Evolutionary conservation across 2,329 filamentous ascomycete genomes (phyloP), one percentile per base, ranked within the genome.

Genomic region (Clonostachys chloroleuca): DNA sequence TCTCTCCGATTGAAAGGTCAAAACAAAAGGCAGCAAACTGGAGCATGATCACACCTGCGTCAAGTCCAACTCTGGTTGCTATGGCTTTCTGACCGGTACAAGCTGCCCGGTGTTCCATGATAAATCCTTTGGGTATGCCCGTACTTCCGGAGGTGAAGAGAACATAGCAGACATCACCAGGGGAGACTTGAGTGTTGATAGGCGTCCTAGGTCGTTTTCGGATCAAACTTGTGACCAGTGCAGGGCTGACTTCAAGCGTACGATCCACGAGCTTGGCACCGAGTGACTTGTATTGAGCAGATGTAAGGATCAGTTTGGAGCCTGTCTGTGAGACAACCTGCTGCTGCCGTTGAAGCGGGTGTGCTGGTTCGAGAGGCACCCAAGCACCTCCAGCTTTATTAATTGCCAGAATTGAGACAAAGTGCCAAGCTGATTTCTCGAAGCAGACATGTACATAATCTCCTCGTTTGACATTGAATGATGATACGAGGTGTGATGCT

Each of bases 381-480:
- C 48, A 51, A 13, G 39, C 47, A 3, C 47, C 51, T 12, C 51
- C 51, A 3, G 53, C 51, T n/a, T 51, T 47, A 24, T 52, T 18
- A 5, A 55, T 45, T 4, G 47, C 54, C 3, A 55, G 30, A 5
- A 43, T 43, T 12, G 42, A 20, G 13, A 43, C n/a, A 17, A 43
- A 33, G 33, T 20, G 20, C 18, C 33, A 43, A 8, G 24, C 33
- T 20, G 17, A 20, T n/a, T 43, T 43, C 42, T 43, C 42, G 17
- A 43, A 16, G 33, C 42, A 43, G 12, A 43, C 12, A 6, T 20
- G 42, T 1, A 43, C 24, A 12, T 58, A 34, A 3, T 45, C 47
- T 30, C 54, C 61, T 2, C 50, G 49, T 12, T 47, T 43, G 13
- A 64, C 49, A 17, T 59, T 57, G 6, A 48, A 24, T 1, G 47